These are phyloP conservation scores for Elasticomyces elasticus DNA, from an alignment of 495 filamentous ascomycete genomes.

Conservation along the genomic window DNA sequence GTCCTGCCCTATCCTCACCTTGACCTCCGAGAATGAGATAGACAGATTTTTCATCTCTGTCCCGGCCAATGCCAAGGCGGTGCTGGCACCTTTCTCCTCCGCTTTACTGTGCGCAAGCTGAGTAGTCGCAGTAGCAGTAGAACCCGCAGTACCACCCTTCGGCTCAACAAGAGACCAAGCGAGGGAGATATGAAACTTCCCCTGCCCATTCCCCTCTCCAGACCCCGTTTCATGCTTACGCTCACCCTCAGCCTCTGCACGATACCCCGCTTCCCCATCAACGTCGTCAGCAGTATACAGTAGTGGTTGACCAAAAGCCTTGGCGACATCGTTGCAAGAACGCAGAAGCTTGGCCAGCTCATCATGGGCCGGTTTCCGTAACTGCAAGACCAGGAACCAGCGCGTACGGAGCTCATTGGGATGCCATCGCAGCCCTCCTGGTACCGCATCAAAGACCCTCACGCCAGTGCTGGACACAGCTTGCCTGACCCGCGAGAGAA, in stretches of 20 bases:
- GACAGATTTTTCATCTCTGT: not conserved
- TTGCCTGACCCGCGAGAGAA: constrained; percentile 40
- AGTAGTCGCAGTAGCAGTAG: not conserved
- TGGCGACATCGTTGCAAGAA: constrained; percentile 53
- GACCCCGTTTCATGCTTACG: too few species aligned
- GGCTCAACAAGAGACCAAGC: constrained; percentile 43
- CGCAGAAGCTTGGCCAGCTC: constrained; percentile 54
- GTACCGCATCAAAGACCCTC: constrained; percentile 38
- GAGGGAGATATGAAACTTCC: constrained; percentile 67
- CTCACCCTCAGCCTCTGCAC: not conserved
- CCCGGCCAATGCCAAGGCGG: not conserved
- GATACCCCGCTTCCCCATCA: not conserved
- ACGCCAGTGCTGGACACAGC: constrained; percentile 36
- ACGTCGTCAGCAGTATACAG: constrained; percentile 44
- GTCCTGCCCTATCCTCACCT: constrained; percentile 20
- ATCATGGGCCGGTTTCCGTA: constrained; percentile 40
- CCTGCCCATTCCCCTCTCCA: not conserved
- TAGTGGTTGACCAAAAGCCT: constrained; percentile 54
- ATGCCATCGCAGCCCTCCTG: constrained; percentile 52
- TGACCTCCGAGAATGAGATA: constrained; percentile 16
- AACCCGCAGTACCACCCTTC: too few species aligned
- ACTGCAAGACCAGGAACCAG: constrained; percentile 75
- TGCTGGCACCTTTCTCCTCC: not conserved
- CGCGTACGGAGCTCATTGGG: constrained; percentile 63
- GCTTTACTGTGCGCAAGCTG: too few species aligned